Base-by-base conservation (phyloP, 2,329 filamentous ascomycete species). In the Penicillium palitans region DNA sequence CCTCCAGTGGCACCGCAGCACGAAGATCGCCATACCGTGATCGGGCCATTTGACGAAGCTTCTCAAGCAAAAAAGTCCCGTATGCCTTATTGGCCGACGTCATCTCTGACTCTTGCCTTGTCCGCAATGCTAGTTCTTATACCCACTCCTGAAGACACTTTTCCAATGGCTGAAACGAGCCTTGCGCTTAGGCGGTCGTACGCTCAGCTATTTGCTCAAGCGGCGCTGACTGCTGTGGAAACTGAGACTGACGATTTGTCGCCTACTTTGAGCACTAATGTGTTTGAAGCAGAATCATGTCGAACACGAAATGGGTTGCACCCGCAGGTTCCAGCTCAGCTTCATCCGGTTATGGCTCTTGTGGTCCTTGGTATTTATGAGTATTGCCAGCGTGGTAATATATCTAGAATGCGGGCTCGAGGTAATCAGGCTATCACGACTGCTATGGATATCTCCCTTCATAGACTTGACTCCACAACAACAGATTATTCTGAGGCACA, bases 401-500 rank as follows among this genome's bases (percentile, higher is more conserved):
- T 62, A 4, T 58, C 61, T 1, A 59, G 60, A 37, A 70, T 70
- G 68, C 63, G 68, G 10, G 56, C 55, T 41, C 64, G 67, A 8
- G 57, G 63, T 7, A 66, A 69, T 33, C 61, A 69, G 21, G 68
- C 68, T n/a, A 24, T 69, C 2, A 69, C 66, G 1, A 61, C 63
- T 13, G 67, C 68, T 17, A 68, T 70, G 64, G 68, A 70, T 51
- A 48, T 66, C 7, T 64, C 62, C 2, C 54, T 70, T 10, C 65
- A 70, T 44, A 50, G 42, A 6, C 57, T 66, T 33, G 58, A 50
- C 3, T 33, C 48, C 5, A 52, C 48, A 2, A 39, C 25, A 13
- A 54, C 55, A 12, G 54, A 48, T 17, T 59, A 53, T 35, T 62
- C 61, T 1, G 66, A 69, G 25, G 66, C 66, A 9, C 63, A 68